Base-by-base conservation (phyloP, 805 yeast genomes). In the Nakazawaea anatomiae region DNA sequence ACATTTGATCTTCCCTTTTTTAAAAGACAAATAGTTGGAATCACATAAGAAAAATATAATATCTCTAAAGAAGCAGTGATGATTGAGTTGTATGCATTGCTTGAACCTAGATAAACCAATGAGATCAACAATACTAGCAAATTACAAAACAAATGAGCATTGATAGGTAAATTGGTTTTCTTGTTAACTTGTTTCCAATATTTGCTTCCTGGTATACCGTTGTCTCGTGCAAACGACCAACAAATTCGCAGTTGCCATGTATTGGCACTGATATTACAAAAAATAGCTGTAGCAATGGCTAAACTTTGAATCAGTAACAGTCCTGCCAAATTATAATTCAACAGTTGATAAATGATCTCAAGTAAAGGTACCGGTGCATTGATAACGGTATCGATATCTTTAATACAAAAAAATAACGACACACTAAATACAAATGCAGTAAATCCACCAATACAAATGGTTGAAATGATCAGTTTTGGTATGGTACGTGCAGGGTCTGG, bases 1-100 rank as follows among this genome's bases (percentile, higher is more conserved):
- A 68, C 64, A 51, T 67, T 69, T 55, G 64, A 60, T 60, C 73
- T 62, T 14, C 71, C 72, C 56, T 60, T 68, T 42, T 59, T 58
- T 52, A 67, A 59, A 50, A 70, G 60, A 55, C 63, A 70, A 9
- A 59, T 52, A 4, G 59, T 61, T 9, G 71, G 75, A 38, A 69
- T 66, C 34, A 61, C 48, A 56, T 66, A 71, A 47, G 41, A 54
- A 31, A 42, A 51, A 47, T 40, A 56, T 64, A 63, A 55, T 60
- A 63, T 18, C 66, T 52, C 68, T 61, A 56, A 52, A 57, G 51
- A 49, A 54, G 51, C 47, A 57, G 54, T 9, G 60, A 58, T 25
- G 60, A 55, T n/a, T 58, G 52, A 49, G n/a, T 38, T 49, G 18
- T 49, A 49, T 25, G 48, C 48, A 14, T 31, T 49, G 50, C 45